phyloP scores from a whole-genome alignment of 768 basidiomycete genomes.

The Trametes gibbosa region DNA sequence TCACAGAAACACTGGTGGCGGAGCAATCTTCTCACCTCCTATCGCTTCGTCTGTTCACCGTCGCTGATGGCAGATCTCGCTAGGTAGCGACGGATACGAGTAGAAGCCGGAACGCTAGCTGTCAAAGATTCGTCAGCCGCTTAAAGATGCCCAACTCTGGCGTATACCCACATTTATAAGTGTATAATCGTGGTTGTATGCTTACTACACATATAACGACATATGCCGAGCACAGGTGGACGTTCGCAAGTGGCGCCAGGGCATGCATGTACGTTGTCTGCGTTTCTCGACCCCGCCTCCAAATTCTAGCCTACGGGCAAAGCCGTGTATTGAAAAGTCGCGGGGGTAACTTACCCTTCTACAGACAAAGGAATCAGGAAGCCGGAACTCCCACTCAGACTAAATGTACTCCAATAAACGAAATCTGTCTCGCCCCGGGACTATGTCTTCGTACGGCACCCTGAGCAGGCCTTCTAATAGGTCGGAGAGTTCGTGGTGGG shows the following conservation, averaged over 20 bases:
- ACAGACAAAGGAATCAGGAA: background rate
- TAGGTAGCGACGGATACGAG: slow-evolving; percentile 39
- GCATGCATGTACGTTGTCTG: slow-evolving; percentile 23
- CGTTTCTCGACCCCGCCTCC: background rate
- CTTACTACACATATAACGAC: background rate
- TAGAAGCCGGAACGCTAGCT: slow-evolving; percentile 47
- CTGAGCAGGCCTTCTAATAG: no score
- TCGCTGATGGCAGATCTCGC: no score
- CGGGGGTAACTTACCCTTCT: slow-evolving; percentile 5
- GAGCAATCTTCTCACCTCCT: no score
- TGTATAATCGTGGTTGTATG: background rate
- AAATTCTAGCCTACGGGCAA: slow-evolving; percentile 15
- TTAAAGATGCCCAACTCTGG: slow-evolving; percentile 32
- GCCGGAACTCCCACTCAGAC: slow-evolving; percentile 6
- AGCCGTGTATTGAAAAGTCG: slow-evolving; percentile 10
- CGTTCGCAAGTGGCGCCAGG: slow-evolving; percentile 22
- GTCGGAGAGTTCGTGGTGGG: no score
- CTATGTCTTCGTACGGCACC: background rate
- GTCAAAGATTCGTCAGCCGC: slow-evolving; percentile 19
- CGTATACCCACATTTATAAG: slow-evolving; percentile 32
- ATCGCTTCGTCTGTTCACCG: no score
- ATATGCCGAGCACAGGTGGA: slow-evolving; percentile 14
- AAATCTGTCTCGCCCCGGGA: background rate
- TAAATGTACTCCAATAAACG: background rate
- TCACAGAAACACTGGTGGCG: no score